Evolutionary conservation across 139 green algal species (phyloP), one percentile per base, ranked within the genome.

Genomic region (Dunaliella primolecta): DNA sequence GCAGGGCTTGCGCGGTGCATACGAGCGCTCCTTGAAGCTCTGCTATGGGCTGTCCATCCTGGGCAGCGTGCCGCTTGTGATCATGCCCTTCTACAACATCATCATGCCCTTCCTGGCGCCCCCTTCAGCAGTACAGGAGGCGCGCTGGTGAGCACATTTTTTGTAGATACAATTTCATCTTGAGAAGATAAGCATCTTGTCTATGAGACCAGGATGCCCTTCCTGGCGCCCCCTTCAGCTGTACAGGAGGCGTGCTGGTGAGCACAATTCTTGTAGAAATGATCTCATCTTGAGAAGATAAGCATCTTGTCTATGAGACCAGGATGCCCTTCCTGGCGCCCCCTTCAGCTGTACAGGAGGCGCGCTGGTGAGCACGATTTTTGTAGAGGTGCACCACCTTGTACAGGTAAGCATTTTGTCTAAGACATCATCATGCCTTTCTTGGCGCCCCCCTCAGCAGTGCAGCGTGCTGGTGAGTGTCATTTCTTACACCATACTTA

Each of bases 21-120:
- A 94, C 36, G 93, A 96, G 88, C 89, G 92, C 0, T 84, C 92
- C 15, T 86, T 97, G 36, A 96, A 96, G 88, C 82, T 95, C 29
- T 94, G 91, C 84, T 97, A 94, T 37, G 94, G 94, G 64, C 75
- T 96, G 38, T 92, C 89, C 46, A 91, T 97, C 74, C 88, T 97
- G 80, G 94, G 90, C 11, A 90, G 85, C 25, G 86, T 97, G 20
- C 94, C 94, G 1, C 85, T 97, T 30, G 90, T 95, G 2, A 92
- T 97, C 36, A 46, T 95, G 75, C 94, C 94, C 3, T 94, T 96
- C 84, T 92, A 95, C 80, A 84, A 84, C 46, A 87, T 92, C 1
- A 46, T 95, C 23, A 35, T 81, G 82, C 89, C 87, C 1, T 33
- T 24, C 3, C 31, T 57, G 32, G 81, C 21, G 35, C 36, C 34